Percentiles rank a stretch among this genome's conserved stretches.
These are phyloP conservation scores for Camelina sativa DNA, from an alignment of 345 rosid genomes.

Conservation along the genomic window DNA sequence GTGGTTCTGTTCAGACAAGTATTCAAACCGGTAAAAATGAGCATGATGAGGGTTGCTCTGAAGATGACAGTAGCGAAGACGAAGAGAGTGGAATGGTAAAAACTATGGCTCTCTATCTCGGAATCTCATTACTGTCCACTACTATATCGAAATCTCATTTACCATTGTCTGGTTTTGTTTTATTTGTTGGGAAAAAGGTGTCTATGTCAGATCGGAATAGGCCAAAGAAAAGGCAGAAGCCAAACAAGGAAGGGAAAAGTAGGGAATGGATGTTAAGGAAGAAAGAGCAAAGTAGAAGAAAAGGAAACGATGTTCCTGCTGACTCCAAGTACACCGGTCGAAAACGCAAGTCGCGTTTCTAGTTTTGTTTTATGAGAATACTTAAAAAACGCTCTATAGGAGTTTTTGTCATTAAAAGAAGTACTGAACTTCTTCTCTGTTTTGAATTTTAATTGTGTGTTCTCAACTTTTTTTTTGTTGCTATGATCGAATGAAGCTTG, in stretches of 20 bases:
- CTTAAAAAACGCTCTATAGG: not conserved
- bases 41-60: slow-evolving; percentile 66
- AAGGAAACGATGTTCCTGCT: slow-evolving; percentile 74
- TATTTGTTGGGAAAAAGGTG: slow-evolving; percentile 50
- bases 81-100: slow-evolving; percentile 67
- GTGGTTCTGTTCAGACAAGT: slow-evolving; percentile 66
- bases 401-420: slow-evolving; percentile 1
- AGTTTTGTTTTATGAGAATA: slow-evolving; percentile 24
- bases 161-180: not conserved
- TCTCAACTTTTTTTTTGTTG: not conserved
- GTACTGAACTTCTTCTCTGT: not conserved
- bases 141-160: not conserved
- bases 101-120: not conserved
- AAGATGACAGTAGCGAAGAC: slow-evolving; percentile 63
- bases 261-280: slow-evolving; percentile 81
- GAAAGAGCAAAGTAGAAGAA: slow-evolving; percentile 85
- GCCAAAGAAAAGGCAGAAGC: slow-evolving; percentile 80
- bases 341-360: slow-evolving; percentile 81
- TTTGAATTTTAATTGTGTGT: slow-evolving; percentile 5
- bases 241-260: slow-evolving; percentile 65
- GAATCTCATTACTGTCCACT: not conserved
- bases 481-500: not conserved
- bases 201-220: slow-evolving; percentile 69
- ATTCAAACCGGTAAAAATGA: slow-evolving; percentile 42
- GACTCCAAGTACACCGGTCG: slow-evolving; percentile 84